Evolutionary conservation across 768 basidiomycete genomes (phyloP).

Genomic region (Boletus reticulatus): DNA sequence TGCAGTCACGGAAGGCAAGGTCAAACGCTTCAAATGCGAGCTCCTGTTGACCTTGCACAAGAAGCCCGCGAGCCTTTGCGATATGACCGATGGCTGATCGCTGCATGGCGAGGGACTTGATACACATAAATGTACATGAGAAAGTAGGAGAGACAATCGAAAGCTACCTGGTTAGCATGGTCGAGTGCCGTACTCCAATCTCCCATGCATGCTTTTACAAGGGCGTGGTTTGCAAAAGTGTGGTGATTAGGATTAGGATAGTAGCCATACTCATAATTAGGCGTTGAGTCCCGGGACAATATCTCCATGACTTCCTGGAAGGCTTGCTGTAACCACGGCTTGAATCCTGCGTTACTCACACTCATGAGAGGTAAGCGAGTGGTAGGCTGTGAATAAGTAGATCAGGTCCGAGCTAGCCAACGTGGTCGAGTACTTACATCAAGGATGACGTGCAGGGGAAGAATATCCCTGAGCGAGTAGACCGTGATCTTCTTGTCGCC

Average conservation of each 20-base stretch:
- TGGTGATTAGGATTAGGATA: not conserved
- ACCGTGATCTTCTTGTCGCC: too few species aligned
- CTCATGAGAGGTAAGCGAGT: slow-evolving; percentile 3
- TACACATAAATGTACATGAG: not conserved
- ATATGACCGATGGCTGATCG: not conserved
- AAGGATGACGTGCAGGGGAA: not conserved
- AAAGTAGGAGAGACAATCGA: not conserved
- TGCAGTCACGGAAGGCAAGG: not conserved
- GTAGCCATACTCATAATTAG: too few species aligned
- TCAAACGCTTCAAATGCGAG: not conserved
- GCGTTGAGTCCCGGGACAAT: too few species aligned
- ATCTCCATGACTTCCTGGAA: too few species aligned
- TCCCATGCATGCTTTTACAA: not conserved
- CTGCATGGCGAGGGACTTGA: not conserved
- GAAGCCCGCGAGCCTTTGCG: not conserved
- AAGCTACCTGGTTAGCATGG: not conserved
- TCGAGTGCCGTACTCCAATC: not conserved
- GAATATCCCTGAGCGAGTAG: too few species aligned
- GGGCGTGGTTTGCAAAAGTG: not conserved
- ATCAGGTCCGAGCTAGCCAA: not conserved
- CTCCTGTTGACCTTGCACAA: not conserved
- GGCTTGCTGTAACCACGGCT: not conserved
- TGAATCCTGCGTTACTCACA: not conserved
- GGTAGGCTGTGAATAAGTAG: not conserved
- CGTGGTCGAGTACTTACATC: slow-evolving; percentile 1